Conservation (phyloP, 2,329 filamentous ascomycete species). For the Aspergillus brunneoviolaceus region DNA sequence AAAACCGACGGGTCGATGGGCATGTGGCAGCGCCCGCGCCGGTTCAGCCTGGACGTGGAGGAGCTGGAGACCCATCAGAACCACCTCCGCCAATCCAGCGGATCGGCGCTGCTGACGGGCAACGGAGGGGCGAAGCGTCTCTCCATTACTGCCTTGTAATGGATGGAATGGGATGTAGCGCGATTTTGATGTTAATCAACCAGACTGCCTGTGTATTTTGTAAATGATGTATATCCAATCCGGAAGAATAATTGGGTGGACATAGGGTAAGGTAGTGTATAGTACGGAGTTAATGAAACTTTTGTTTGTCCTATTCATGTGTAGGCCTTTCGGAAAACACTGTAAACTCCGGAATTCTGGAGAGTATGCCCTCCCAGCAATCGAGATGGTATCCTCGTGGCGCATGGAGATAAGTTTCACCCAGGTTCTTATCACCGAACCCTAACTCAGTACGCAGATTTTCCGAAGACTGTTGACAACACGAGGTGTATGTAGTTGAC, state of each 20-base stretch:
- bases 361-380: no score
- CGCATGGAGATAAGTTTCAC: no score
- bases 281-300: conserved; percentile 1
- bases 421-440: no score
- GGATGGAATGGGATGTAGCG: not conserved
- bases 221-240: not conserved
- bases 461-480: no score
- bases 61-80: conserved; percentile 30
- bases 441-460: no score
- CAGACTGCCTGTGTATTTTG: not conserved
- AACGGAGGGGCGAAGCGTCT: conserved; percentile 26
- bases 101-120: conserved; percentile 28
- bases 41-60: conserved; percentile 35
- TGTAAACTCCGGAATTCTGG: no score
- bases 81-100: conserved; percentile 32
- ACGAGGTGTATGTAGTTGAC: no score
- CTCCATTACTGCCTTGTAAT: conserved; percentile 23
- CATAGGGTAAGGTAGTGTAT: not conserved
- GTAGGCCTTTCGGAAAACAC: no score
- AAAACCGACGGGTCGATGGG: conserved; percentile 28
- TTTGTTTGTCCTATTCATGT: not conserved
- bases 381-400: no score
- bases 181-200: no score
- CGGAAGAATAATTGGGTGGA: not conserved
- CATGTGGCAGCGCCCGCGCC: conserved; percentile 33